Conservation (phyloP, 495 filamentous ascomycete genomes). For the Hypoxylon intermedium region DNA sequence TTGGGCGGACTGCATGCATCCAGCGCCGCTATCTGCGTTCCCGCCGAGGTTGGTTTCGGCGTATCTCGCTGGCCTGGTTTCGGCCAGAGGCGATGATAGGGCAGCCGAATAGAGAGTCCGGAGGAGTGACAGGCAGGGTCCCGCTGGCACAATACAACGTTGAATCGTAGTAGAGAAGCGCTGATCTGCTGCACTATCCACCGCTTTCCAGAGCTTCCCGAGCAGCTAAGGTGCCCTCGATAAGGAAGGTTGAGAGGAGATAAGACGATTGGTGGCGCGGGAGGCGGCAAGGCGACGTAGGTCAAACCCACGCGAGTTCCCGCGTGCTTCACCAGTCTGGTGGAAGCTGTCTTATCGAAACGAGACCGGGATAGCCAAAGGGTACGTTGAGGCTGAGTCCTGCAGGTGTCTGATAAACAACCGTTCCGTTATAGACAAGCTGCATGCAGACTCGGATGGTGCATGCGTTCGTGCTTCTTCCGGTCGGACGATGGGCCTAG, state of each 20-base stretch:
- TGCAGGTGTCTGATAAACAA: constrained; percentile 32
- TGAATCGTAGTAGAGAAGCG: constrained; percentile 30
- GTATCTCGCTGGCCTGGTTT: constrained; percentile 19
- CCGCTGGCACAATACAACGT: constrained; percentile 28
- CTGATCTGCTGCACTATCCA: constrained; percentile 32
- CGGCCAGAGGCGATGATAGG: constrained; percentile 22
- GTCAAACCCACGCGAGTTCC: constrained; percentile 32
- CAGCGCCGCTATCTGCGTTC: constrained; percentile 15
- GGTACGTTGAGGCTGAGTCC: constrained; percentile 31
- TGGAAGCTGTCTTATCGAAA: constrained; percentile 32
- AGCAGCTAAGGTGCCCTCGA: constrained; percentile 20
- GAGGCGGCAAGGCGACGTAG: constrained; percentile 21
- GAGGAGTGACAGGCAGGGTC: constrained; percentile 24
- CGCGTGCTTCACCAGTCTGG: constrained; percentile 32
- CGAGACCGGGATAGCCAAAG: constrained; percentile 23
- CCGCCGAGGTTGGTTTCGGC: constrained; percentile 20
- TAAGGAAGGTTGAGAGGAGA: constrained; percentile 34
- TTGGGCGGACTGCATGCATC: constrained; percentile 16
- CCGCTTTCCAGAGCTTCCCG: constrained; percentile 22
- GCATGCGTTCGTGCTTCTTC: constrained; percentile 37
- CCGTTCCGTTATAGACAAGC: constrained; percentile 21
- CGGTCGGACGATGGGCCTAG: constrained; percentile 22
- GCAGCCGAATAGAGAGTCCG: constrained; percentile 18
- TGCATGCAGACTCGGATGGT: constrained; percentile 32
- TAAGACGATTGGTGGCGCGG: constrained; percentile 36